Conservation (phyloP, 495 filamentous ascomycete genomes). For the Penicillium paxilli region DNA sequence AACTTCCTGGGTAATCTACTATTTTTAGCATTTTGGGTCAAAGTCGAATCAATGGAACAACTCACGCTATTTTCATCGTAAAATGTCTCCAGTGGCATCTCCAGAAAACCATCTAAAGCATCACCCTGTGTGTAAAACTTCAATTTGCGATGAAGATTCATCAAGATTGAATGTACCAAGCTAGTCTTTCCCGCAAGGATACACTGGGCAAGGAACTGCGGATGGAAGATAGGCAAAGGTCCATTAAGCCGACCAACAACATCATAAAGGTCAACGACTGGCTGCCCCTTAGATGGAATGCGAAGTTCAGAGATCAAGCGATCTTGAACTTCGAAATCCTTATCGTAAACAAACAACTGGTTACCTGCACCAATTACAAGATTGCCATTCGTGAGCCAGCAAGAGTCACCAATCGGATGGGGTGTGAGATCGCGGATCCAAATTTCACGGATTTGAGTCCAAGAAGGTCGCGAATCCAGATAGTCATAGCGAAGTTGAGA, state of each 20-base stretch:
- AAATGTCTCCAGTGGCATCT: constrained; percentile 71
- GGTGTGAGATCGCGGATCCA: constrained; percentile 79
- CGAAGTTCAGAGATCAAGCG: constrained; percentile 64
- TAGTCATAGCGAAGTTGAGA: constrained; percentile 95
- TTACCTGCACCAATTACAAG: constrained; percentile 89
- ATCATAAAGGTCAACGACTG: constrained; percentile 68
- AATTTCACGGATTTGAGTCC: constrained; percentile 82
- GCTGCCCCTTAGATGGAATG: constrained; percentile 54
- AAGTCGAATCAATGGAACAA: background rate
- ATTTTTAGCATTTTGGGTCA: constrained; percentile 24
- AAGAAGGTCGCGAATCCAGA: constrained; percentile 83
- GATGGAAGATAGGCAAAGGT: constrained; percentile 88
- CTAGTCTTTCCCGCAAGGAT: constrained; percentile 77
- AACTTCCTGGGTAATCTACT: constrained; percentile 36
- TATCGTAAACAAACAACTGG: constrained; percentile 85
- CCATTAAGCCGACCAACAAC: constrained; percentile 82
- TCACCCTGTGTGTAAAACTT: constrained; percentile 86
- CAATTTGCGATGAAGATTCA: constrained; percentile 73
- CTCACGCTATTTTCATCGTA: constrained; percentile 54
- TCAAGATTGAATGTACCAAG: constrained; percentile 72
- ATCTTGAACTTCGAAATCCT: constrained; percentile 64
- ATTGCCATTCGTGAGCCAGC: constrained; percentile 82
- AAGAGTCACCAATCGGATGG: constrained; percentile 89
- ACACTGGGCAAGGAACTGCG: constrained; percentile 86
- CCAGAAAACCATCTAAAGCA: constrained; percentile 74